Conservation (phyloP, 495 filamentous ascomycete genomes). For the Oidiodendron maius region DNA sequence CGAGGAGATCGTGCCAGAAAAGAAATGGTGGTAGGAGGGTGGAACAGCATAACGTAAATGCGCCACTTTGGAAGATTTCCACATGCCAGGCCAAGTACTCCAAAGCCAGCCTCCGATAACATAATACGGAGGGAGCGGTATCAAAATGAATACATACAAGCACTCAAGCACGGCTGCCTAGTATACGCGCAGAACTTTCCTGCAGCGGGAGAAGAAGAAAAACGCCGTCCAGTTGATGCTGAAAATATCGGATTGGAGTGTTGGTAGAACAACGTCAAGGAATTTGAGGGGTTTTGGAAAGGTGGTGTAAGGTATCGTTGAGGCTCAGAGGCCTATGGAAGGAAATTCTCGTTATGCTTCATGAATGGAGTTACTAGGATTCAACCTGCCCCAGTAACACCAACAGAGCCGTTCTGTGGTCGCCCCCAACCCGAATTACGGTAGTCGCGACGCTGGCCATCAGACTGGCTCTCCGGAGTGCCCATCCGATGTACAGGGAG, state of each 20-base stretch:
- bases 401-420: constrained; percentile 22
- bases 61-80: background rate
- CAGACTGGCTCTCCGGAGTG: constrained; percentile 22
- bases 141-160: constrained; percentile 17
- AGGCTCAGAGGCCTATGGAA: constrained; percentile 5
- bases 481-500: constrained; percentile 26
- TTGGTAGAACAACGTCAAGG: background rate
- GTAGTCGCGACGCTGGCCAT: constrained; percentile 38
- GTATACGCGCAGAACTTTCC: constrained; percentile 4
- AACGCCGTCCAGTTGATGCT: constrained; percentile 13
- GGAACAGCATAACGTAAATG: constrained; percentile 1
- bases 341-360: constrained; percentile 18
- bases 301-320: constrained; percentile 1
- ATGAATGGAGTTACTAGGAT: background rate
- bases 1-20: constrained; percentile 5
- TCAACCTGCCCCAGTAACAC: constrained; percentile 22
- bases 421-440: constrained; percentile 45
- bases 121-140: background rate
- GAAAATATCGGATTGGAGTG: background rate
- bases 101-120: constrained; percentile 11
- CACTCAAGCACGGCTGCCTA: constrained; percentile 11
- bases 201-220: background rate
- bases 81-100: constrained; percentile 21
- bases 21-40: background rate
- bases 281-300: background rate